Evolutionary conservation across 2,329 filamentous ascomycete species (phyloP).

Genomic region (Fonsecaea nubica): DNA sequence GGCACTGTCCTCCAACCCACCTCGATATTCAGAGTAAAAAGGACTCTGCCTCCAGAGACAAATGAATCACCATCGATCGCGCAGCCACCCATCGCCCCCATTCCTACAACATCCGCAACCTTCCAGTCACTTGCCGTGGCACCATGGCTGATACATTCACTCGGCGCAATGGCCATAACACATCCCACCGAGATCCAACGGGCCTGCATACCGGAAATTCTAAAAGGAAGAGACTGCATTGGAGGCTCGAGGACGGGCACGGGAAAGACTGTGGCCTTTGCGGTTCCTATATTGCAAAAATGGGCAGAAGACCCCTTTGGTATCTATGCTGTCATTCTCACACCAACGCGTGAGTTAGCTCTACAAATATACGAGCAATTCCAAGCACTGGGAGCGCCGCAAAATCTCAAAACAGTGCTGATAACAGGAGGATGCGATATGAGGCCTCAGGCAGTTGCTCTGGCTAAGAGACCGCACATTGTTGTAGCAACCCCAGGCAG

Average conservation of each 20-base stretch:
- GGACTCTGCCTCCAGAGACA: neutral
- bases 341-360: constrained; percentile 88
- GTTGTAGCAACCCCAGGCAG: constrained; percentile 94
- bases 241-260: constrained; percentile 94
- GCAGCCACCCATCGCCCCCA: constrained; percentile 1
- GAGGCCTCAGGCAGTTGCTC: constrained; percentile 83
- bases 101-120: constrained; percentile 54
- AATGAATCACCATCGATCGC: neutral
- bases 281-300: constrained; percentile 89
- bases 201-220: constrained; percentile 88
- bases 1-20: neutral
- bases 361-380: constrained; percentile 97
- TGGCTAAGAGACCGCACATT: constrained; percentile 82
- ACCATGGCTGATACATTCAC: constrained; percentile 86
- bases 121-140: constrained; percentile 76
- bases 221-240: constrained; percentile 91
- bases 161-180: constrained; percentile 79
- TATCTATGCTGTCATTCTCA: constrained; percentile 88
- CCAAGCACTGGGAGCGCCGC: constrained; percentile 86
- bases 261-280: constrained; percentile 96
- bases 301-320: constrained; percentile 92
- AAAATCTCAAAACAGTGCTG: constrained; percentile 85
- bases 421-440: constrained; percentile 93
- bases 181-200: constrained; percentile 91
- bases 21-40: constrained; percentile 29